These are phyloP conservation scores for Tricholoma hemisulphureum DNA, from an alignment of 768 basidiomycete species.

Conservation along the genomic window DNA sequence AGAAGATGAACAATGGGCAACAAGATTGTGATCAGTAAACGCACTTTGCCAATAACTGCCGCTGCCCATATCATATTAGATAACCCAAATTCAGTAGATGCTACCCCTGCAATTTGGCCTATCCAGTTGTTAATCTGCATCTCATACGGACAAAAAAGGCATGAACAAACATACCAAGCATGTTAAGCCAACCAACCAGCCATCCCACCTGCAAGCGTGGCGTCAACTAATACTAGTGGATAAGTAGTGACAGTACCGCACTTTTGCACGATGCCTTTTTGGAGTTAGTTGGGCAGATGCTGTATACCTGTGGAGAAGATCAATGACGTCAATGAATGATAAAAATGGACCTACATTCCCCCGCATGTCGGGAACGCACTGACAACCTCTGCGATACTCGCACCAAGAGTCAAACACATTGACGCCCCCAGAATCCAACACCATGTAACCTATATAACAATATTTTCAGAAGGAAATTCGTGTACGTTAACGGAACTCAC, in stretches of 20 bases:
- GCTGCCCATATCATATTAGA: slow-evolving; percentile 81
- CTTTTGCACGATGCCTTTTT: slow-evolving; percentile 59
- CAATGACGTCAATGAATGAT: background rate
- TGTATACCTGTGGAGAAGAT: slow-evolving; percentile 53
- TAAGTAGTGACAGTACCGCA: slow-evolving; percentile 23
- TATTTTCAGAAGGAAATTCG: slow-evolving; percentile 1
- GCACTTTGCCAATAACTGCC: slow-evolving; percentile 55
- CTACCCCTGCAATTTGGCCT: slow-evolving; percentile 83
- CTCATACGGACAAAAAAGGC: background rate
- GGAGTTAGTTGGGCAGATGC: slow-evolving; percentile 77
- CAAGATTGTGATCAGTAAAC: slow-evolving; percentile 5
- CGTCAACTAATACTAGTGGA: background rate
- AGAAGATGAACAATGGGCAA: slow-evolving; percentile 5
- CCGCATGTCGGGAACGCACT: slow-evolving; percentile 76
- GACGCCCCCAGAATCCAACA: slow-evolving; percentile 71
- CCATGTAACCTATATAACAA: slow-evolving; percentile 51
- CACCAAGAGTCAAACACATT: slow-evolving; percentile 74
- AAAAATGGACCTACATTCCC: slow-evolving; percentile 48
- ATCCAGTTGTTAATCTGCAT: slow-evolving; percentile 1
- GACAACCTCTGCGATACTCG: slow-evolving; percentile 75
- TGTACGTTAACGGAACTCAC: slow-evolving; percentile 35
- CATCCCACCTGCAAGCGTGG: slow-evolving; percentile 53
- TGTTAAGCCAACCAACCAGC: slow-evolving; percentile 83
- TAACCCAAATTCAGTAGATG: slow-evolving; percentile 83
- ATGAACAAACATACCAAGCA: slow-evolving; percentile 50